These are phyloP conservation scores for Fremontodendron californicum DNA, from an alignment of 345 rosid species.

Conservation along the genomic window DNA sequence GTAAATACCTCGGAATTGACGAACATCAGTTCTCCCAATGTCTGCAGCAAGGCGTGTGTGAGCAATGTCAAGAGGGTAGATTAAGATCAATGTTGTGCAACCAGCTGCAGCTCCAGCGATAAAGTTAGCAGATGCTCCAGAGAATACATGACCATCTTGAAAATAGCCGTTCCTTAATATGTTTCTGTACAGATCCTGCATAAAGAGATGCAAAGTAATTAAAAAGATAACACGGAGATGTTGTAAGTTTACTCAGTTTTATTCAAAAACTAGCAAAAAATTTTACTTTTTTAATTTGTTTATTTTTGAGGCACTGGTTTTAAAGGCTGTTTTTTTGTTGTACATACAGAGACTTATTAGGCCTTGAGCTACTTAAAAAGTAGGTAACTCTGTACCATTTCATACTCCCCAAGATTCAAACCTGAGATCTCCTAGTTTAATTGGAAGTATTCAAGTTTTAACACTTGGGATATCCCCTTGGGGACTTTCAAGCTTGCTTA, in stretches of 20 bases:
- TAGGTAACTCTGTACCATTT: background rate
- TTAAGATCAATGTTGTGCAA: constrained; percentile 41
- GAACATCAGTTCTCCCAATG: constrained; percentile 64
- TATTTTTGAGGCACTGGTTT: background rate
- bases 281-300: background rate
- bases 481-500: background rate
- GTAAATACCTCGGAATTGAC: constrained; percentile 75
- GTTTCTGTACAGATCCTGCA: constrained; percentile 78
- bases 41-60: constrained; percentile 95
- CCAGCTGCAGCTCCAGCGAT: constrained; percentile 92
- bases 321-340: background rate
- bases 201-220: background rate
- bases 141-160: constrained; percentile 41
- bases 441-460: background rate
- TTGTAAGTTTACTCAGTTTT: background rate
- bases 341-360: background rate
- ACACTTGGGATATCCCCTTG: background rate
- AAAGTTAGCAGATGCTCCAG: constrained; percentile 82
- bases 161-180: constrained; percentile 53
- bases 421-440: background rate
- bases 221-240: background rate
- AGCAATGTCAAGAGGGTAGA: constrained; percentile 91
- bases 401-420: background rate
- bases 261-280: background rate
- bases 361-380: background rate